Evolutionary conservation across 805 yeast genomes (phyloP).

Genomic region (Komagataella phaffii): DNA sequence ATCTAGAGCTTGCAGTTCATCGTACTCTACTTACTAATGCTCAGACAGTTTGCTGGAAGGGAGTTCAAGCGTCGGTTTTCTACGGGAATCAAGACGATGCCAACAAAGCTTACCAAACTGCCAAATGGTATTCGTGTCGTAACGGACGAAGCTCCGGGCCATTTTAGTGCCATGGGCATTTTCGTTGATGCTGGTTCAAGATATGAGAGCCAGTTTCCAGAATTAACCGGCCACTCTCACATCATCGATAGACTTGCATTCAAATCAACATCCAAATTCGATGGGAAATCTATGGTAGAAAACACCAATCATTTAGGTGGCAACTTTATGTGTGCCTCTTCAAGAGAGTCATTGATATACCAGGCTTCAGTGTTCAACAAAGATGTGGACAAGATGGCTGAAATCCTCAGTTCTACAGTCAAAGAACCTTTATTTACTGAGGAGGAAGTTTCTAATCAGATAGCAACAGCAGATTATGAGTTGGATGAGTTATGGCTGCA

Average conservation of each 20-base stretch:
- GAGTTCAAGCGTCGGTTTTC: not conserved
- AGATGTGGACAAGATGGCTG: conserved; percentile 71
- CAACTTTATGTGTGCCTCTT: conserved; percentile 84
- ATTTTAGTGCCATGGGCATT: conserved; percentile 82
- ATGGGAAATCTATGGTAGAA: conserved; percentile 62
- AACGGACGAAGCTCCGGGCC: conserved; percentile 78
- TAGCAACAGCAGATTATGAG: conserved; percentile 66
- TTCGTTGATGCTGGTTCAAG: conserved; percentile 88
- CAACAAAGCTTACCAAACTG: conserved; percentile 22
- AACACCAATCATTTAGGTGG: conserved; percentile 78
- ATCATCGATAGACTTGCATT: conserved; percentile 78
- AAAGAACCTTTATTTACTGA: conserved; percentile 53
- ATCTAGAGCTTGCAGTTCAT: not conserved
- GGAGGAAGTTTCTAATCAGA: conserved; percentile 63
- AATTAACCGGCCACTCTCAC: conserved; percentile 67
- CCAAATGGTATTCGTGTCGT: conserved; percentile 73
- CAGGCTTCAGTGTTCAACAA: conserved; percentile 89
- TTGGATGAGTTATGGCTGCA: conserved; percentile 70
- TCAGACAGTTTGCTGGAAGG: not conserved
- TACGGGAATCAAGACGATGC: not conserved
- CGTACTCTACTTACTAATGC: not conserved
- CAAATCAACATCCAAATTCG: conserved; percentile 45
- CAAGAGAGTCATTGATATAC: conserved; percentile 83
- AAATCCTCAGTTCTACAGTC: conserved; percentile 66
- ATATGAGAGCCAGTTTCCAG: conserved; percentile 39